phyloP scores from a whole-genome alignment of 495 filamentous ascomycete species.

The Cudoniella acicularis region DNA sequence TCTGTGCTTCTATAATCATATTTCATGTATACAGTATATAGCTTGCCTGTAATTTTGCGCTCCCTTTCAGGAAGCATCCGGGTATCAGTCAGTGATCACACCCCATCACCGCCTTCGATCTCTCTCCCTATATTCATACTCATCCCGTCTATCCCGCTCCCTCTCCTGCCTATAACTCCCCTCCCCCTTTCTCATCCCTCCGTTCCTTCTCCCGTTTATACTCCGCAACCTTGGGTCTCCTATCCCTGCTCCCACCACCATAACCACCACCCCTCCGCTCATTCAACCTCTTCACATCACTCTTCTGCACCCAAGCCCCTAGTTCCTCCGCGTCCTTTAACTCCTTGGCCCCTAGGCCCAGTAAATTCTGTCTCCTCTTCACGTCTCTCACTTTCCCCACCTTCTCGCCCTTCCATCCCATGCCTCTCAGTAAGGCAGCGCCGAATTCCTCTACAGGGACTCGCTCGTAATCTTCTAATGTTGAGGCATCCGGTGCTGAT shows the following conservation, averaged over 20 bases:
- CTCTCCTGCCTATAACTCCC: constrained; percentile 20
- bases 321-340: constrained; percentile 69
- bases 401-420: constrained; percentile 90
- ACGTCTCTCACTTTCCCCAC: constrained; percentile 39
- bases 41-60: background rate
- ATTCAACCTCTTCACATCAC: constrained; percentile 42
- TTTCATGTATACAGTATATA: background rate
- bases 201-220: constrained; percentile 41
- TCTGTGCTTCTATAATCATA: too few relatives aligned
- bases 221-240: constrained; percentile 35
- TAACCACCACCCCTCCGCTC: constrained; percentile 35
- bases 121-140: constrained; percentile 7
- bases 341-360: constrained; percentile 82
- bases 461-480: constrained; percentile 78
- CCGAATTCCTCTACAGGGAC: constrained; percentile 95
- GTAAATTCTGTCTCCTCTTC: constrained; percentile 69
- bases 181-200: constrained; percentile 26
- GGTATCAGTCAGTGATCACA: background rate
- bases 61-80: background rate
- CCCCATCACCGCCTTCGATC: constrained; percentile 9
- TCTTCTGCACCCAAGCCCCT: constrained; percentile 63
- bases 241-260: constrained; percentile 30
- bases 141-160: constrained; percentile 19
- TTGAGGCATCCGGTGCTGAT: constrained; percentile 69
- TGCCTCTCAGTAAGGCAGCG: constrained; percentile 77